Conservation (phyloP, 306 rosid genomes). For the Dicorynia guianensis region DNA sequence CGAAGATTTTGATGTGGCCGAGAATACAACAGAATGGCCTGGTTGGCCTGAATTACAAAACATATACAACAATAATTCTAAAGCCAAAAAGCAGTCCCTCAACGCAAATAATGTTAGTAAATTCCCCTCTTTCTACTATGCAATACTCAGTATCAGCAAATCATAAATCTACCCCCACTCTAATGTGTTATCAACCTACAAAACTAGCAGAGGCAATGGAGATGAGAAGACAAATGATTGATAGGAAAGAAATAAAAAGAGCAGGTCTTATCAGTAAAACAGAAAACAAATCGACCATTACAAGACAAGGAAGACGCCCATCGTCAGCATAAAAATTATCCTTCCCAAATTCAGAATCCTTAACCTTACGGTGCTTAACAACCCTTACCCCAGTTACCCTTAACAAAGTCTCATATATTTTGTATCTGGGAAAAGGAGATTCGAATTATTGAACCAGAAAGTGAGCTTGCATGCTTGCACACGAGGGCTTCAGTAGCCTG, state of each 20-base stretch:
- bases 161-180: constrained; percentile 49
- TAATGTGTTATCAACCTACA: constrained; percentile 51
- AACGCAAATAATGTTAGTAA: constrained; percentile 28
- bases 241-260: constrained; percentile 40
- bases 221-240: constrained; percentile 48
- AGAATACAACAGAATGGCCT: constrained; percentile 62
- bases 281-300: constrained; percentile 64
- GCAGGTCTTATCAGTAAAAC: constrained; percentile 53
- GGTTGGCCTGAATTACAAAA: constrained; percentile 57
- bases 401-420: constrained; percentile 53
- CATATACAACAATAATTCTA: constrained; percentile 53
- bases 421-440: constrained; percentile 97
- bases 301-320: constrained; percentile 57
- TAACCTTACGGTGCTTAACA: constrained; percentile 53
- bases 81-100: constrained; percentile 48
- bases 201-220: constrained; percentile 54
- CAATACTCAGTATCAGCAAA: constrained; percentile 46
- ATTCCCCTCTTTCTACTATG: constrained; percentile 50
- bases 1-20: constrained; percentile 43
- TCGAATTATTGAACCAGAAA: constrained; percentile 78
- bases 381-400: constrained; percentile 47
- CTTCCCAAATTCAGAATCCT: constrained; percentile 61
- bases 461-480: constrained; percentile 91
- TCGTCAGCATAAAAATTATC: constrained; percentile 57
- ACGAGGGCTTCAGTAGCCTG: constrained; percentile 97